Conservation (phyloP, 1,284 basidiomycete genomes). For the Retiboletus fuscus region DNA sequence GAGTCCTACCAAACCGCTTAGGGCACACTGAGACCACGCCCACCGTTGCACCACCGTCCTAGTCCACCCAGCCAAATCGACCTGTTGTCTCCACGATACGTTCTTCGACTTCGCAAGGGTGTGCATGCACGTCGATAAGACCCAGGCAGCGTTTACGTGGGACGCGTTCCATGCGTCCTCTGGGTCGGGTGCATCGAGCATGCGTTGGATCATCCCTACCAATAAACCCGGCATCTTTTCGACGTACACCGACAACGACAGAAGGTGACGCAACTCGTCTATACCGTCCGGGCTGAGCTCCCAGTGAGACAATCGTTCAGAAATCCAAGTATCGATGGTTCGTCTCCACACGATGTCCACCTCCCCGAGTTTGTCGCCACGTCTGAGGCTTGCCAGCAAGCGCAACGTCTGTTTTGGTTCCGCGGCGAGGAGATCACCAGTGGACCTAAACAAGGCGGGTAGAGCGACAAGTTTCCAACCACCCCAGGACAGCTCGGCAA, state of each 20-base stretch:
- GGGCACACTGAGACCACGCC: constrained; percentile 67
- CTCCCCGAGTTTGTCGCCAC: constrained; percentile 61
- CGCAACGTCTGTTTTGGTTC: constrained; percentile 58
- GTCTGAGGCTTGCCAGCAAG: constrained; percentile 63
- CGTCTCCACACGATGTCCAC: constrained; percentile 69
- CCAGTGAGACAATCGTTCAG: constrained; percentile 43
- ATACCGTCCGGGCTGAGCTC: constrained; percentile 49
- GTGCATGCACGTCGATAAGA: constrained; percentile 62
- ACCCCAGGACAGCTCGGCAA: constrained; percentile 75
- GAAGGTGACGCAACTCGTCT: constrained; percentile 61
- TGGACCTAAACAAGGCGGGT: constrained; percentile 65
- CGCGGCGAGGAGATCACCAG: constrained; percentile 57
- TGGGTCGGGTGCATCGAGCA: constrained; percentile 54
- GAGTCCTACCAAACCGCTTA: constrained; percentile 66
- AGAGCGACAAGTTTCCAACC: constrained; percentile 78
- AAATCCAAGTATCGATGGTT: constrained; percentile 61
- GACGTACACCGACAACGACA: constrained; percentile 64
- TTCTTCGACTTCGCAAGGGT: constrained; percentile 57
- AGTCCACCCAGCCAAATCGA: constrained; percentile 63
- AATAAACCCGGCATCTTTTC: constrained; percentile 59
- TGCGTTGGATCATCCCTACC: constrained; percentile 60
- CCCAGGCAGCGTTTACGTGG: constrained; percentile 62
- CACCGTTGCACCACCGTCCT: constrained; percentile 62
- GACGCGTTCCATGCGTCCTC: constrained; percentile 49
- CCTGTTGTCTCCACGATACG: constrained; percentile 54